A percentile compares a stretch with the other conserved stretches of the same genome.
These are phyloP conservation scores for Pleurotus cornucopiae DNA, from an alignment of 768 basidiomycete genomes.

Conservation along the genomic window DNA sequence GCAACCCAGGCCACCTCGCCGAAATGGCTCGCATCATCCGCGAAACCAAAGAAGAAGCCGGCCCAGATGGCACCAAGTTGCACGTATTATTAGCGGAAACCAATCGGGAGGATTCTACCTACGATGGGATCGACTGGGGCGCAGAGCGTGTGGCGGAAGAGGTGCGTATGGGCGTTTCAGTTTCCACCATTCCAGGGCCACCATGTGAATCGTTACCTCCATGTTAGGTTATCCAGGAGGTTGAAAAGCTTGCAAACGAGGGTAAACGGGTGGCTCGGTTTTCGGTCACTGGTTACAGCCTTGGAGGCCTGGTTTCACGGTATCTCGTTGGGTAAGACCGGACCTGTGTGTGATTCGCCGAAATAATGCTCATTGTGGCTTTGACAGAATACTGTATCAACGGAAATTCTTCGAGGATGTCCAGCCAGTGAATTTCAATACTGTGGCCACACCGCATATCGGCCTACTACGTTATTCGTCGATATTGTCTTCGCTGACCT, in stretches of 20 bases:
- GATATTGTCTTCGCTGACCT: constrained; percentile 48
- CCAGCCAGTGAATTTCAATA: constrained; percentile 75
- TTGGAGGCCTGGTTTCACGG: constrained; percentile 80
- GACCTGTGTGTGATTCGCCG: neutral
- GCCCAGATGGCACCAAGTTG: constrained; percentile 29
- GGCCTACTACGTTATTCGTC: constrained; percentile 67
- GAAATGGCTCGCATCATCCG: constrained; percentile 11
- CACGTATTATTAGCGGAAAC: constrained; percentile 50
- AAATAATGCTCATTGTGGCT: neutral
- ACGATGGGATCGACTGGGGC: constrained; percentile 72
- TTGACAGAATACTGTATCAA: constrained; percentile 55
- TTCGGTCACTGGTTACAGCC: constrained; percentile 71
- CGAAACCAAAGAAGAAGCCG: constrained; percentile 1
- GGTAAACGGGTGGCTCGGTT: constrained; percentile 63
- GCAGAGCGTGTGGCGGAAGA: constrained; percentile 74
- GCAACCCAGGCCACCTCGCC: constrained; percentile 29
- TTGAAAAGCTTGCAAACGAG: constrained; percentile 45
- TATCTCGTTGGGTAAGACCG: constrained; percentile 64
- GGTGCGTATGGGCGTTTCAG: constrained; percentile 35
- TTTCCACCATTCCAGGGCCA: neutral
- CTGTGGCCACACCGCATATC: constrained; percentile 80
- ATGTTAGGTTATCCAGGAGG: constrained; percentile 50
- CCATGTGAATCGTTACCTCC: neutral
- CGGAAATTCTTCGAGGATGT: constrained; percentile 69
- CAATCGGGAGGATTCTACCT: constrained; percentile 51